These are phyloP conservation scores for Populus hybrid DNA, from an alignment of 441 rosid genomes.

Conservation along the genomic window DNA sequence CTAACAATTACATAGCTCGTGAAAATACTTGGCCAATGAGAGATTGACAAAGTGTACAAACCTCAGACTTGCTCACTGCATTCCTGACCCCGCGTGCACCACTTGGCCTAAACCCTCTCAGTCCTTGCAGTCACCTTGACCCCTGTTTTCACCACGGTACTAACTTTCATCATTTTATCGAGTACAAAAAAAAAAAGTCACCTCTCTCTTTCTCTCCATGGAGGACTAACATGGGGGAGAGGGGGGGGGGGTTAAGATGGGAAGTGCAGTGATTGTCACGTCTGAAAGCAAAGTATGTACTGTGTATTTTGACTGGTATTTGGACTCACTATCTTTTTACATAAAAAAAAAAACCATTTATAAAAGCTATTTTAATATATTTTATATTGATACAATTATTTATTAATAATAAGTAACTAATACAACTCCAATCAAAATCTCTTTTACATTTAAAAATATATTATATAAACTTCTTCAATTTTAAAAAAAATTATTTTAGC, in stretches of 20 bases:
- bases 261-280: background rate
- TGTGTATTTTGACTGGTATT: background rate
- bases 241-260: background rate
- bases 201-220: background rate
- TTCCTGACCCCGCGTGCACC: conserved; percentile 7
- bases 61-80: background rate
- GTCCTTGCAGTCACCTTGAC: background rate
- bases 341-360: too few relatives aligned
- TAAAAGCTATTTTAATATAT: too few relatives aligned
- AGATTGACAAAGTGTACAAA: background rate
- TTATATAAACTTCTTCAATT: too few relatives aligned
- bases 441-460: too few relatives aligned
- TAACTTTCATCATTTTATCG: background rate
- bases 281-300: background rate
- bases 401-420: too few relatives aligned
- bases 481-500: too few relatives aligned
- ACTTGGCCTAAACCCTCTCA: background rate
- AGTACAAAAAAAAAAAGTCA: background rate
- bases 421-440: too few relatives aligned
- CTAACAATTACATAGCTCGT: background rate
- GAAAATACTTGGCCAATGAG: background rate
- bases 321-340: background rate
- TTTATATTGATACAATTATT: too few relatives aligned
- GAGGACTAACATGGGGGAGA: background rate
- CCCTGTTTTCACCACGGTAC: background rate